phyloP scores from a whole-genome alignment of 192 early-diverging fungal species.

The Backusella luteola region DNA sequence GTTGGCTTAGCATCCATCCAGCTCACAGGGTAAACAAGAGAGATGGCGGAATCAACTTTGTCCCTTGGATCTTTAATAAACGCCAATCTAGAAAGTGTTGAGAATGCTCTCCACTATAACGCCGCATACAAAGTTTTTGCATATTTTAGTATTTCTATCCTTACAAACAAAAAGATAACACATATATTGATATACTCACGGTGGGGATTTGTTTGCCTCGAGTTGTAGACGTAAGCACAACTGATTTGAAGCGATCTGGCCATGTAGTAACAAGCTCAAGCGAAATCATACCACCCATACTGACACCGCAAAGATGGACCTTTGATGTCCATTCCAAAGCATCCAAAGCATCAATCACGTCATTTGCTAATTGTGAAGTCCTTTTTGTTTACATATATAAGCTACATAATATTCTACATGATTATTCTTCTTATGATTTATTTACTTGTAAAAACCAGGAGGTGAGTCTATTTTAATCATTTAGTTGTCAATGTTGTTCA shows the following conservation, averaged over 20 bases:
- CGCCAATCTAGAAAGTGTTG: background rate
- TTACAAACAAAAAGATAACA: background rate
- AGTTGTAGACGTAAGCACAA: conserved; percentile 59
- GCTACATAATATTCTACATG: background rate
- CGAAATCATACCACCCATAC: conserved; percentile 82
- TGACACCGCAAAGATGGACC: conserved; percentile 77
- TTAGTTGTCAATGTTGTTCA: background rate
- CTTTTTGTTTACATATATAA: conserved; percentile 24
- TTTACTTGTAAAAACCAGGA: conserved; percentile 50
- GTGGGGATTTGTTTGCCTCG: conserved; percentile 46
- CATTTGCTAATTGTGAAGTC: conserved; percentile 74
- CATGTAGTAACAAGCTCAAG: conserved; percentile 64
- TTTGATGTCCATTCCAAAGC: conserved; percentile 66
- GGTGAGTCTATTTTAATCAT: conserved; percentile 44
- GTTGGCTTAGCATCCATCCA: conserved; percentile 40
- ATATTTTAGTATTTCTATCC: background rate
- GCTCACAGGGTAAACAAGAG: conserved; percentile 35
- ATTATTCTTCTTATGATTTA: background rate
- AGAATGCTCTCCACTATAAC: conserved; percentile 22
- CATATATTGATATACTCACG: conserved; percentile 16
- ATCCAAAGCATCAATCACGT: conserved; percentile 65
- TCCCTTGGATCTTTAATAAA: conserved; percentile 13
- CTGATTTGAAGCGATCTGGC: conserved; percentile 53
- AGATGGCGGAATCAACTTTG: conserved; percentile 29
- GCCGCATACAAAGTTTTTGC: too few relatives aligned